These are phyloP conservation scores for Fusarium concolor DNA, from an alignment of 2,329 filamentous ascomycete genomes.

Conservation along the genomic window DNA sequence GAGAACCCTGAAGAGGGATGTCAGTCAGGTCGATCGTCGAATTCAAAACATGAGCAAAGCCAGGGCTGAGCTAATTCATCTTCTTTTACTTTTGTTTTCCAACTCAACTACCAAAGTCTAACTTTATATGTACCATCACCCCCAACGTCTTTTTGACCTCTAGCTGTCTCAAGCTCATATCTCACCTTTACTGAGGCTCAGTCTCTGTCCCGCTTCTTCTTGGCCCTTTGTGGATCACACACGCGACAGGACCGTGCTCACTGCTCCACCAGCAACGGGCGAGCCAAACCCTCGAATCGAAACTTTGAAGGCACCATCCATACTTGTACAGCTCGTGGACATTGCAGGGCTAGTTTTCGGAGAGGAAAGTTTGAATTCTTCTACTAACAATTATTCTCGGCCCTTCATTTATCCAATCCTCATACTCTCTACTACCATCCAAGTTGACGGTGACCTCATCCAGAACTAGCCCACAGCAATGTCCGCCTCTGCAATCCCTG, in stretches of 20 bases:
- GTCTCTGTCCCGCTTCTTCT: conserved; percentile 31
- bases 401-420: background rate
- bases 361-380: conserved; percentile 13
- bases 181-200: conserved; percentile 23
- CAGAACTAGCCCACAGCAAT: conserved; percentile 40
- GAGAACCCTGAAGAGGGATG: conserved; percentile 35
- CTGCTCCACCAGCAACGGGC: conserved; percentile 37
- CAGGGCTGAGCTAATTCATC: conserved; percentile 15
- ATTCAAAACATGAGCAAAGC: conserved; percentile 32
- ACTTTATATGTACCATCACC: background rate
- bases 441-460: conserved; percentile 27
- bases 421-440: background rate
- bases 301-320: conserved; percentile 23
- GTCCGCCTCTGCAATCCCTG: conserved; percentile 32
- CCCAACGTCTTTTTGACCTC: background rate
- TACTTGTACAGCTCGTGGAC: conserved; percentile 31
- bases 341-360: conserved; percentile 42
- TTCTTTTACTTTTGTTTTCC: conserved; percentile 13
- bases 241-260: conserved; percentile 42
- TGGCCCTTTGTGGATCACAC: conserved; percentile 39
- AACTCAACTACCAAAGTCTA: background rate
- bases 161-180: background rate
- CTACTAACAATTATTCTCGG: background rate
- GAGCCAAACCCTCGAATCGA: conserved; percentile 38
- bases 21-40: conserved; percentile 30